phyloP scores from a whole-genome alignment of 73 alveolate genomes.

The Blepharisma stoltei region DNA sequence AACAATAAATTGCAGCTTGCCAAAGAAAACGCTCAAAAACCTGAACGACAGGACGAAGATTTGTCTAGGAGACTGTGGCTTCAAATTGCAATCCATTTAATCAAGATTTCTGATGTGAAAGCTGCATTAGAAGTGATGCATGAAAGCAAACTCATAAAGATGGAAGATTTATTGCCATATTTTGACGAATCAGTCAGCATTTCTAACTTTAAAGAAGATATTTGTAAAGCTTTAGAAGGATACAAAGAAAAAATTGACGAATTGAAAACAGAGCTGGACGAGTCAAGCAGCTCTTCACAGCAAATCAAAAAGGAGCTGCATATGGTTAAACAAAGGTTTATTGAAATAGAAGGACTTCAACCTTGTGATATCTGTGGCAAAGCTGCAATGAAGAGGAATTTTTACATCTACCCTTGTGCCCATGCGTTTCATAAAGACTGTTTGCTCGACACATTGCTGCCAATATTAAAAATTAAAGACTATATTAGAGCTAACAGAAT shows the following conservation, averaged over 20 bases:
- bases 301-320: slow-evolving; percentile 82
- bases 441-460: not conserved
- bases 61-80: slow-evolving; percentile 90
- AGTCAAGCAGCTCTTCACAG: slow-evolving; percentile 86
- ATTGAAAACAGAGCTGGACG: slow-evolving; percentile 81
- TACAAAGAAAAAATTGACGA: slow-evolving; percentile 86
- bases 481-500: slow-evolving; percentile 6
- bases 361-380: slow-evolving; percentile 74
- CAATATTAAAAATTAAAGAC: not conserved
- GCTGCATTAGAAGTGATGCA: slow-evolving; percentile 78
- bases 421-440: slow-evolving; percentile 88
- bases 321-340: slow-evolving; percentile 81
- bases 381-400: slow-evolving; percentile 58
- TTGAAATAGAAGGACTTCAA: slow-evolving; percentile 74
- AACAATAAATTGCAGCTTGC: slow-evolving; percentile 85
- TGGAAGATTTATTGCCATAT: slow-evolving; percentile 93
- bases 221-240: slow-evolving; percentile 88
- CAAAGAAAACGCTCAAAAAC: slow-evolving; percentile 85
- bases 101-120: slow-evolving; percentile 71
- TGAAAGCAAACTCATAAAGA: slow-evolving; percentile 81
- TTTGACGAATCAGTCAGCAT: slow-evolving; percentile 92
- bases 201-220: slow-evolving; percentile 88
- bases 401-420: slow-evolving; percentile 84
- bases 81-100: slow-evolving; percentile 80
- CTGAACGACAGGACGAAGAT: slow-evolving; percentile 73